phyloP scores from a whole-genome alignment of 768 basidiomycete genomes.

The Chlorophyllum brunneum region DNA sequence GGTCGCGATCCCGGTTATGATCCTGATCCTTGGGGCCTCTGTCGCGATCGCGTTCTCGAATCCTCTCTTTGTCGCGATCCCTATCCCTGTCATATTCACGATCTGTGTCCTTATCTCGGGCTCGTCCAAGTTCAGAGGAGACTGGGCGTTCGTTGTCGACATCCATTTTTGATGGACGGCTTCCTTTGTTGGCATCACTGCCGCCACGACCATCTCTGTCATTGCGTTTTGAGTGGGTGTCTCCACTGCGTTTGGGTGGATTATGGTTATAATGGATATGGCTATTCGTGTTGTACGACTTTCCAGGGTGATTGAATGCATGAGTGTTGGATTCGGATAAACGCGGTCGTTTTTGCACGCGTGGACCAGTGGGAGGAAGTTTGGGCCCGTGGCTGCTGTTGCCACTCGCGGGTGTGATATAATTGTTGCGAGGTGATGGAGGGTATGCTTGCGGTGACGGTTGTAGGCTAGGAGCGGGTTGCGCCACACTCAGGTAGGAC shows the following conservation, averaged over 20 bases:
- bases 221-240: constrained; percentile 9
- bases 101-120: constrained; percentile 16
- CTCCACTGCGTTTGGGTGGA: constrained; percentile 11
- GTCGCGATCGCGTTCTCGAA: constrained; percentile 20
- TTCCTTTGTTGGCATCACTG: constrained; percentile 11
- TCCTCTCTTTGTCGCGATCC: constrained; percentile 31
- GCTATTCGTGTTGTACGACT: constrained; percentile 10
- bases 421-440: constrained; percentile 44
- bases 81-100: constrained; percentile 30
- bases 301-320: constrained; percentile 17
- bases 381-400: constrained; percentile 36
- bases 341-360: constrained; percentile 77
- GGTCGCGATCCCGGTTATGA: constrained; percentile 25
- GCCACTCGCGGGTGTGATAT: constrained; percentile 28
- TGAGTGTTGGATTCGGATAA: constrained; percentile 51
- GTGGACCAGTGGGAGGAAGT: constrained; percentile 72
- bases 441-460: constrained; percentile 37
- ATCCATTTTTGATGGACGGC: constrained; percentile 41
- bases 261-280: constrained; percentile 12
- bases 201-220: constrained; percentile 11
- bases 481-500: constrained; percentile 35
- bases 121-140: constrained; percentile 17
- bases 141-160: constrained; percentile 54
- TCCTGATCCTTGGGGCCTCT: constrained; percentile 22
- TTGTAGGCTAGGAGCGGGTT: constrained; percentile 14